Evolutionary conservation across 1,284 basidiomycete species (phyloP), one percentile per base, ranked within the genome.

Genomic region (Apiotrichum porosum): DNA sequence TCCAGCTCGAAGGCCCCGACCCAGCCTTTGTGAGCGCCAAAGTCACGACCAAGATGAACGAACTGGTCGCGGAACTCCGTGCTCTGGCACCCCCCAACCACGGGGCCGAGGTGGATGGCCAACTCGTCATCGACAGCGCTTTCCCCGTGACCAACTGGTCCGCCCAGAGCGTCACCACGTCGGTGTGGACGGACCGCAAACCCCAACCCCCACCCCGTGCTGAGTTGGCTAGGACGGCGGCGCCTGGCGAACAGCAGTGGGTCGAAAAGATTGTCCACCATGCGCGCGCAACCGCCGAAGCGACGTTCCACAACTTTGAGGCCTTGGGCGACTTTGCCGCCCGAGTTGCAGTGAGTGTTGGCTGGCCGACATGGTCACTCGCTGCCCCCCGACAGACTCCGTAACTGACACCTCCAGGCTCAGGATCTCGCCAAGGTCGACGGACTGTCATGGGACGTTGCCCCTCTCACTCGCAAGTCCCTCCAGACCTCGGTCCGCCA

Each of bases 61-160:
- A 24, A 17, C 22, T 47, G 18, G n/a, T 33, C 23, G 31, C 28
- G 5, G 15, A 23, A 2, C 28, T 48, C 19, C 34, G 39, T 2
- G 13, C 37, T 17, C 42, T 52, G 2, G 45, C 46, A 2, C 24
- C 46, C 3, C 26, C 26, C 8, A 12, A 28, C 26, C 42, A 41
- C 37, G 38, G 37, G 35, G n/a, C 34, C 18, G 39, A 47, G 21
- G 30, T 47, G 3, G 36, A 42, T 18, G 46, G 44, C 26, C 26
- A 43, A 33, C 22, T 14, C 4, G 37, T 37, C 9, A 32, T 36
- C n/a, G 41, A 42, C 23, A 33, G 45, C 22, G 41, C 31, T 22
- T 40, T 35, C 37, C 53, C 53, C 17, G 40, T 55, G 22, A 46
- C 49, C n/a, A 48, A 33, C 28, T 55, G 53, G 53, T 45, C 30